These are phyloP conservation scores for Colletotrichum magnum DNA, from an alignment of 2,329 filamentous ascomycete genomes.

Conservation along the genomic window DNA sequence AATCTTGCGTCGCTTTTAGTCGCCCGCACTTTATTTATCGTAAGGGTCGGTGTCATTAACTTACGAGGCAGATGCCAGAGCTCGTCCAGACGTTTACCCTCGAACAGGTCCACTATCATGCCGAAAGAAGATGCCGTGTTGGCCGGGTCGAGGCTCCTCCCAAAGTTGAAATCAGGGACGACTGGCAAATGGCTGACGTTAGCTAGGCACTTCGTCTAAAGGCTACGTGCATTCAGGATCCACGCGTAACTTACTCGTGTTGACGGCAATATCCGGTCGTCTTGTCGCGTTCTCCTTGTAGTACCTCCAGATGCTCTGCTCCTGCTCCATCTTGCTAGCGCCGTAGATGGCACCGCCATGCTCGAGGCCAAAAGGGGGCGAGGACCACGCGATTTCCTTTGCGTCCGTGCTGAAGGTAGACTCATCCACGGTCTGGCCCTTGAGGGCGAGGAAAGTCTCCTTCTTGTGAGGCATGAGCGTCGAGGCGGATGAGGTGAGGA, in stretches of 20 bases:
- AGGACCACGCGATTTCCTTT: slow-evolving; percentile 20
- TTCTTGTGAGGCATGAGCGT: slow-evolving; percentile 31
- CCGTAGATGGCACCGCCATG: slow-evolving; percentile 50
- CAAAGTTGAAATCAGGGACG: slow-evolving; percentile 49
- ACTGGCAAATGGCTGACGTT: slow-evolving; percentile 36
- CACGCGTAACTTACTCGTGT: slow-evolving; percentile 16
- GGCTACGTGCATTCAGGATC: background rate
- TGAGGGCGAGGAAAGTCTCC: slow-evolving; percentile 40
- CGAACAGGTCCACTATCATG: slow-evolving; percentile 42
- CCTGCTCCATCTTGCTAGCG: slow-evolving; percentile 55
- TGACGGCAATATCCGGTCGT: slow-evolving; percentile 29
- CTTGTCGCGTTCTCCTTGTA: slow-evolving; percentile 48
- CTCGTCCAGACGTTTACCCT: slow-evolving; percentile 36
- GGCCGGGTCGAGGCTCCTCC: slow-evolving; percentile 39
- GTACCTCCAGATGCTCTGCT: slow-evolving; percentile 56
- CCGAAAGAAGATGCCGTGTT: slow-evolving; percentile 45
- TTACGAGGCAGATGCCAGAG: slow-evolving; percentile 22
- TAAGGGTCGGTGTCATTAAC: background rate
- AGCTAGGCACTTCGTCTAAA: background rate
- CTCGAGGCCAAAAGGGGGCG: slow-evolving; percentile 37
- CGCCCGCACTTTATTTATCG: background rate
- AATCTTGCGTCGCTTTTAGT: slow-evolving; percentile 48
- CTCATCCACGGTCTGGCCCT: slow-evolving; percentile 40
- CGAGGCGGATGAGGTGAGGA: slow-evolving; percentile 28
- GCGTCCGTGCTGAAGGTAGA: slow-evolving; percentile 15